A percentile compares a stretch with the other conserved stretches of the same genome.
Evolutionary conservation across 1,139 yeast genomes (phyloP).

Genomic region (Candida dubliniensis): DNA sequence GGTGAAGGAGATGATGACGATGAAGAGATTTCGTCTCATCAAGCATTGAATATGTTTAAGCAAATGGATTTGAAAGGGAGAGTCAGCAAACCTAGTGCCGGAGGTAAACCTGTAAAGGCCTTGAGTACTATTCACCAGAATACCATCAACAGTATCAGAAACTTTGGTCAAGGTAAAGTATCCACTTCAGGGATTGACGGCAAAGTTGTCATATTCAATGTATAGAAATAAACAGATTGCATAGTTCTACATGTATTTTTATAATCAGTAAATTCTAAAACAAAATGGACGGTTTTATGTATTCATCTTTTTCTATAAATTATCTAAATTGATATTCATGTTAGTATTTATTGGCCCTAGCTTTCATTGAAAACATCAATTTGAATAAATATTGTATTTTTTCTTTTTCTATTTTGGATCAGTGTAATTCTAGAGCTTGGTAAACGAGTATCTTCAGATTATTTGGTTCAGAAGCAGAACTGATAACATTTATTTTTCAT

Average conservation of each 20-base stretch:
- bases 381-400: not conserved
- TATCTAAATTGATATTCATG: not conserved
- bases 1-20: slow-evolving; percentile 49
- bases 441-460: slow-evolving; percentile 59
- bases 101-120: slow-evolving; percentile 42
- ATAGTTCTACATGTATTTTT: not conserved
- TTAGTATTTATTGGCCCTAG: not conserved
- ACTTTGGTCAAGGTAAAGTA: slow-evolving; percentile 50
- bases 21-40: slow-evolving; percentile 66
- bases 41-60: slow-evolving; percentile 92
- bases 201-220: slow-evolving; percentile 66
- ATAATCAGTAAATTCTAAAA: not conserved
- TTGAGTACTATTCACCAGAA: slow-evolving; percentile 87
- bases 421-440: slow-evolving; percentile 31
- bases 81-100: slow-evolving; percentile 42
- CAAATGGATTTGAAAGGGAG: slow-evolving; percentile 95
- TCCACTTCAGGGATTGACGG: slow-evolving; percentile 76
- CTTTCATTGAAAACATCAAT: no score
- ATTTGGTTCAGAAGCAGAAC: slow-evolving; percentile 89
- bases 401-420: slow-evolving; percentile 4
- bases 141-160: slow-evolving; percentile 74
- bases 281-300: not conserved
- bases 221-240: slow-evolving; percentile 14
- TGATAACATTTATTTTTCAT: slow-evolving; percentile 63
- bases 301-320: not conserved